phyloP scores from a whole-genome alignment of 306 rosid genomes.

The Prinsepia uniflora region DNA sequence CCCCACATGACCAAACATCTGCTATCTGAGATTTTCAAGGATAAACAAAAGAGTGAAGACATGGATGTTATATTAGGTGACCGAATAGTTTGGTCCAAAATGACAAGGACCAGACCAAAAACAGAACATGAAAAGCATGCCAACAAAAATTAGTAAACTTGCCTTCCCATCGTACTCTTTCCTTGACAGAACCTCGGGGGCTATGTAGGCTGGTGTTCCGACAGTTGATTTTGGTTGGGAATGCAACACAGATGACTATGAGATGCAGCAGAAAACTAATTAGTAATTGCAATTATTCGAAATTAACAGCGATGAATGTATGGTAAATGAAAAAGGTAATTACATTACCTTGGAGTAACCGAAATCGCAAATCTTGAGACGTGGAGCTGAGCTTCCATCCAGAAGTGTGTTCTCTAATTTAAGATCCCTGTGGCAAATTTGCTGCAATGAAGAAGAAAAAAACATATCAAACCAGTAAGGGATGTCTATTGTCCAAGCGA shows the following conservation, averaged over 20 bases:
- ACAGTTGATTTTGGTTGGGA: constrained; percentile 99
- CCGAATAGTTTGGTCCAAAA: constrained; percentile 24
- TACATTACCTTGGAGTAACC: constrained; percentile 96
- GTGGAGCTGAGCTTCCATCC: constrained; percentile 88
- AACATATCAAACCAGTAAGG: background rate
- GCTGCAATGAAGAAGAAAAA: constrained; percentile 36
- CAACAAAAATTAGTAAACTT: constrained; percentile 3
- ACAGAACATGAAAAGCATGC: background rate
- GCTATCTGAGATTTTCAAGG: constrained; percentile 62
- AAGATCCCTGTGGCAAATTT: constrained; percentile 98
- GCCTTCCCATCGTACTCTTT: constrained; percentile 94
- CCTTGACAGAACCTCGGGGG: constrained; percentile 87
- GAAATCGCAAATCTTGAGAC: constrained; percentile 92
- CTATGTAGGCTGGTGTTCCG: constrained; percentile 98
- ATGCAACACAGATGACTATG: constrained; percentile 89
- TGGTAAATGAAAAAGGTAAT: background rate
- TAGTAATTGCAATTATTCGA: background rate
- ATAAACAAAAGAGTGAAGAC: constrained; percentile 6
- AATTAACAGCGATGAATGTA: background rate
- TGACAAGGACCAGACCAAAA: constrained; percentile 11
- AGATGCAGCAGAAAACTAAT: constrained; percentile 12
- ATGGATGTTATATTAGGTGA: constrained; percentile 12
- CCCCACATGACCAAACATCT: constrained; percentile 99
- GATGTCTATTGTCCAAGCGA: background rate
- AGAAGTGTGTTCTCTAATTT: constrained; percentile 96